A percentile compares a stretch with the other conserved stretches of the same genome.
Conservation (phyloP, 73 alveolate species). For the Paramecium primaurelia region DNA sequence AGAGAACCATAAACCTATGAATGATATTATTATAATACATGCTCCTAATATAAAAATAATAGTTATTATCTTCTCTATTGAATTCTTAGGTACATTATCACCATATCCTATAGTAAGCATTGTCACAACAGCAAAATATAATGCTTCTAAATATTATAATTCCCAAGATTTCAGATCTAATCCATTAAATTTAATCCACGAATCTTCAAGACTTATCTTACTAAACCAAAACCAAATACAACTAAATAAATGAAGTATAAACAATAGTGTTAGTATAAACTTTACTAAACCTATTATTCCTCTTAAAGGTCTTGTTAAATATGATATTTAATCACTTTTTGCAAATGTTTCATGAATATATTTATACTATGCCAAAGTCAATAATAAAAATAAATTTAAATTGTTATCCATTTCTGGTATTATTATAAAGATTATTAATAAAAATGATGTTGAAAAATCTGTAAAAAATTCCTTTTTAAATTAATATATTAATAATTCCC, state of each 20-base stretch:
- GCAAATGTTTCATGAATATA: neutral
- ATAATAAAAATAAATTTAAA: neutral
- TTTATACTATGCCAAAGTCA: neutral
- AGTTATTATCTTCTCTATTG: neutral
- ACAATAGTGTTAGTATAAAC: neutral
- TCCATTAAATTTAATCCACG: neutral
- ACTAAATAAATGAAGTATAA: conserved; percentile 3
- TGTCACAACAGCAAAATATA: conserved; percentile 32
- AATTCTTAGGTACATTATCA: conserved; percentile 41
- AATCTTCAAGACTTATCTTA: neutral
- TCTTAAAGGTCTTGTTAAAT: neutral
- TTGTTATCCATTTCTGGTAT: neutral
- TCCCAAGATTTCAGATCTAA: neutral
- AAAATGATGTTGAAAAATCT: neutral
- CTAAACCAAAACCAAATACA: conserved; percentile 39
- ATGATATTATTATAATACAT: neutral
- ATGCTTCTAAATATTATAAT: conserved; percentile 23
- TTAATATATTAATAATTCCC: neutral
- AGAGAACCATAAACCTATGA: neutral
- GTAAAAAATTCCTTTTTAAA: neutral
- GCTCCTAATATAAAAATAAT: conserved; percentile 1
- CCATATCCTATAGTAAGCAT: conserved; percentile 50
- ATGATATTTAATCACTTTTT: neutral
- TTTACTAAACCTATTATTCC: neutral
- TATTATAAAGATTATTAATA: neutral